Conservation (phyloP, 805 yeast species). For the Barnettozyma wickerhamii region DNA sequence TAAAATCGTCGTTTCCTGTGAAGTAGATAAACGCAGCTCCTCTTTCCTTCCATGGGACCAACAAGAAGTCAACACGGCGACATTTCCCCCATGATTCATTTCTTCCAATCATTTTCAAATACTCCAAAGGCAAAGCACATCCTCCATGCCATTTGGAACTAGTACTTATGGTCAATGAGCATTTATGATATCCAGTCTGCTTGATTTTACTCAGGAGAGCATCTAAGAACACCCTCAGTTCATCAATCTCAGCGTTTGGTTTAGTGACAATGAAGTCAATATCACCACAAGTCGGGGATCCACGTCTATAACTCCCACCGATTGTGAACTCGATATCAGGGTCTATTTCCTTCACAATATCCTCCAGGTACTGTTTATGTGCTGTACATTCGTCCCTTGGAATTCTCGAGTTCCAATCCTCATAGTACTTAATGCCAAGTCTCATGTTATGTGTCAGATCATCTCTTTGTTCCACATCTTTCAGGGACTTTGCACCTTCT, state of each 20-base stretch:
- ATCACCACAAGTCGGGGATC: constrained; percentile 43
- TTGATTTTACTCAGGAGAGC: constrained; percentile 23
- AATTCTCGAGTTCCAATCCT: constrained; percentile 43
- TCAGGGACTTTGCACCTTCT: constrained; percentile 34
- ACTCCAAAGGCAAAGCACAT: constrained; percentile 25
- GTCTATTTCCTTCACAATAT: constrained; percentile 28
- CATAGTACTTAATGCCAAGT: constrained; percentile 41
- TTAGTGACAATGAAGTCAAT: constrained; percentile 46
- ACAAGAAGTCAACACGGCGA: constrained; percentile 50
- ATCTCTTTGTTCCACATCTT: constrained; percentile 31
- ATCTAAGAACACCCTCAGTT: constrained; percentile 18
- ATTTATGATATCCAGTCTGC: constrained; percentile 25
- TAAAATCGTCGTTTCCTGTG: constrained; percentile 51
- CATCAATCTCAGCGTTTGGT: constrained; percentile 25
- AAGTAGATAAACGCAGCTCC: constrained; percentile 50
- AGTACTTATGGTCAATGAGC: constrained; percentile 16
- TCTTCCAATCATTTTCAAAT: constrained; percentile 20
- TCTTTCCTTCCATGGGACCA: constrained; percentile 39
- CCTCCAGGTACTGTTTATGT: constrained; percentile 34
- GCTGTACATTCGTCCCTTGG: constrained; percentile 40
- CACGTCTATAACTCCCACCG: constrained; percentile 53
- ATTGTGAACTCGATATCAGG: constrained; percentile 31
- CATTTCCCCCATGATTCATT: constrained; percentile 34
- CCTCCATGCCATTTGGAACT: constrained; percentile 34
- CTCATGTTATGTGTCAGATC: constrained; percentile 28